These are phyloP conservation scores for Galerina sulciceps DNA, from an alignment of 768 basidiomycete species.

Conservation along the genomic window DNA sequence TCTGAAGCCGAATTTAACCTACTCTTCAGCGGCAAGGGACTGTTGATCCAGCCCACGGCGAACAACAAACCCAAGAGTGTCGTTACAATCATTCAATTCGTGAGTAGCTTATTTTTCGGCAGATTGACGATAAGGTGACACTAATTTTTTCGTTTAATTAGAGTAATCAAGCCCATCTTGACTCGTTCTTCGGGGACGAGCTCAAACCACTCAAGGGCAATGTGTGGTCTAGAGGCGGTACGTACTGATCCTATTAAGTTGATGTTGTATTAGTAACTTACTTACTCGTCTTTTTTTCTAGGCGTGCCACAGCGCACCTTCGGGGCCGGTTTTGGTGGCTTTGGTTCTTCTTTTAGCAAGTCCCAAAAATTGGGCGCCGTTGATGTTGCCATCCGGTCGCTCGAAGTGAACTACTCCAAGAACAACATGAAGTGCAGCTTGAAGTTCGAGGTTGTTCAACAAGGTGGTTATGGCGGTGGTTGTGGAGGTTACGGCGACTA, in stretches of 20 bases:
- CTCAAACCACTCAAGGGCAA: conserved; percentile 40
- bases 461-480: conserved; percentile 18
- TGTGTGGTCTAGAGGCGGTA: conserved; percentile 37
- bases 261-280: background rate
- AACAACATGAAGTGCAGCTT: conserved; percentile 45
- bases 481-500: conserved; percentile 5
- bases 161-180: conserved; percentile 25
- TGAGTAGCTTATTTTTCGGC: conserved; percentile 7
- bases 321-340: background rate
- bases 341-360: conserved; percentile 30
- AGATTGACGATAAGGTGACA: conserved; percentile 8
- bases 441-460: conserved; percentile 38
- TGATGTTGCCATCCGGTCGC: conserved; percentile 33
- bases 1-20: conserved; percentile 37
- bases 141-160: background rate
- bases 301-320: background rate
- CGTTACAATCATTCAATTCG: conserved; percentile 44
- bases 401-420: conserved; percentile 44
- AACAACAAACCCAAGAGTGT: conserved; percentile 43
- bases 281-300: background rate
- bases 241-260: background rate
- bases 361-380: conserved; percentile 37
- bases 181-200: conserved; percentile 37
- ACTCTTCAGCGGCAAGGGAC: conserved; percentile 39
- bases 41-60: conserved; percentile 41